These are phyloP conservation scores for Irpex sp. DNA, from an alignment of 1,284 basidiomycete species.

Conservation along the genomic window DNA sequence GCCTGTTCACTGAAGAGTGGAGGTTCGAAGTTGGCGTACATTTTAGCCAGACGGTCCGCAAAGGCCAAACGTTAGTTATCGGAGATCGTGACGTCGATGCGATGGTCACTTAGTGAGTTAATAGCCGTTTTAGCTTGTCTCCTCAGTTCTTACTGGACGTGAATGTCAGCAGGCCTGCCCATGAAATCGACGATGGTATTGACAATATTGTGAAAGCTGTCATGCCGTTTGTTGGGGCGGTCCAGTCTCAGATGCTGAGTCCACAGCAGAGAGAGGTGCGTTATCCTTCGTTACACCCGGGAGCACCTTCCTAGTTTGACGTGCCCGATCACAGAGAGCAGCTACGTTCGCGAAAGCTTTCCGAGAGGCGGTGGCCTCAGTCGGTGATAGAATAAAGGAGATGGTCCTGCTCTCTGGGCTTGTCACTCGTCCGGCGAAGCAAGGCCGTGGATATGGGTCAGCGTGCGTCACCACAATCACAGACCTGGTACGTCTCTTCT, in stretches of 20 bases:
- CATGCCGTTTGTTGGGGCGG: not conserved
- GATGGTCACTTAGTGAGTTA: not conserved
- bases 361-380: not conserved
- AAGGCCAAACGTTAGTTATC: not conserved
- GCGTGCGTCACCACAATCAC: constrained; percentile 1
- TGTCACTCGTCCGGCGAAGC: constrained; percentile 2
- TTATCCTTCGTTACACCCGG: not conserved
- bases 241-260: not conserved
- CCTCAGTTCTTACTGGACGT: not conserved
- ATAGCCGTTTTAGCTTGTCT: not conserved
- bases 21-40: not conserved
- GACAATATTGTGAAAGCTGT: not conserved
- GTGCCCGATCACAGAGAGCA: not conserved
- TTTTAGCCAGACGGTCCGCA: not conserved
- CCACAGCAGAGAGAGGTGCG: constrained; percentile 3
- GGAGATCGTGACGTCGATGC: not conserved
- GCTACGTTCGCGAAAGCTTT: not conserved
- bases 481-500: not conserved
- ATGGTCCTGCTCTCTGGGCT: constrained; percentile 6
- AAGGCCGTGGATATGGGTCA: constrained; percentile 8
- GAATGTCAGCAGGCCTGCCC: not conserved
- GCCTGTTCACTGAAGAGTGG: not conserved
- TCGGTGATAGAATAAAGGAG: constrained; percentile 3
- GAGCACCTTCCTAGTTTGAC: not conserved
- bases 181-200: not conserved